These are phyloP conservation scores for Scheffersomyces ergatensis DNA, from an alignment of 805 yeast genomes.

Conservation along the genomic window DNA sequence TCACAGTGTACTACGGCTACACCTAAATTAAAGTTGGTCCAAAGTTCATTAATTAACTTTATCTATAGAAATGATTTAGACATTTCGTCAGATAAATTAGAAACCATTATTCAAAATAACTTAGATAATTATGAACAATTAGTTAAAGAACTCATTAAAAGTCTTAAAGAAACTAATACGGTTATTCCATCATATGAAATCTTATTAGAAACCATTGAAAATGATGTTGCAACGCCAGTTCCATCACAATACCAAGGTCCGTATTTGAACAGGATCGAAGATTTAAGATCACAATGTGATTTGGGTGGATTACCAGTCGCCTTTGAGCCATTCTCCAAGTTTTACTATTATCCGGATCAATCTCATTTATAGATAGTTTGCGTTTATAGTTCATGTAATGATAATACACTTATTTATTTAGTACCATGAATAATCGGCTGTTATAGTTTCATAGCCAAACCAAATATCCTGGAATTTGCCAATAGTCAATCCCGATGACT, in stretches of 20 bases:
- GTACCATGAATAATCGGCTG: too few relatives aligned
- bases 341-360: constrained; percentile 18
- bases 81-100: constrained; percentile 22
- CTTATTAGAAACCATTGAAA: constrained; percentile 13
- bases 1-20: constrained; percentile 41
- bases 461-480: too few relatives aligned
- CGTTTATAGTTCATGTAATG: too few relatives aligned
- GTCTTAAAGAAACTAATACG: background rate
- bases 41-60: constrained; percentile 25
- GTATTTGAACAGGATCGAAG: constrained; percentile 42
- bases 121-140: constrained; percentile 22
- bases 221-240: constrained; percentile 20
- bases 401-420: too few relatives aligned
- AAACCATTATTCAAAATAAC: constrained; percentile 10
- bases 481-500: too few relatives aligned
- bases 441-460: too few relatives aligned
- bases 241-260: constrained; percentile 45
- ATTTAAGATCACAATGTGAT: constrained; percentile 53
- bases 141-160: constrained; percentile 6
- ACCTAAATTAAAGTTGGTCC: constrained; percentile 15
- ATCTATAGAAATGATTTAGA: constrained; percentile 18
- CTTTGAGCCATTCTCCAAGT: constrained; percentile 19
- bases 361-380: constrained; percentile 16
- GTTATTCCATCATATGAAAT: background rate
- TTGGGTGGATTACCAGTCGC: constrained; percentile 68